Evolutionary conservation across 1,284 basidiomycete genomes (phyloP), one percentile per base, ranked within the genome.

Genomic region (Austropuccinia psidii): DNA sequence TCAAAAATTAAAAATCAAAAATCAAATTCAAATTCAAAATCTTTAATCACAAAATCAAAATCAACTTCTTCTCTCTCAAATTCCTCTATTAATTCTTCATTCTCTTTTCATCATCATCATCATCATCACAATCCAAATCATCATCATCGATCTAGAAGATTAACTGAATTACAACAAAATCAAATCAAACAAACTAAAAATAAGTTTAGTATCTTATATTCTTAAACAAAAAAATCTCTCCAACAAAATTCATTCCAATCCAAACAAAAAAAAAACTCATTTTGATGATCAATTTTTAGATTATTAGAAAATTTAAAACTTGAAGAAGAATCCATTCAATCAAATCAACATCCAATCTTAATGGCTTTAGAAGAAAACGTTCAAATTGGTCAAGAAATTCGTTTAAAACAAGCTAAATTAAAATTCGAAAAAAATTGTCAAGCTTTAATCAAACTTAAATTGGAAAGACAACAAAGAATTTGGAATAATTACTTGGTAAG

Each of bases 401-500:
- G 54, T 19, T 31, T 70, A n/a, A 27, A 17, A 35, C 68, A 70
- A 49, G 68, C 68, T 21, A 37, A 35, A 17, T 31, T 60, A 3
- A 70, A 61, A 57, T 57, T 57, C 21, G 68, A 70, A n/a, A 37
- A 39, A 15, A 45, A 60, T 6, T n/a, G 50, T 7, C 24, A n/a
- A 1, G 58, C 47, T 61, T 17, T 70, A 5, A 43, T 33, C 49
- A 33, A 43, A 29, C 39, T 33, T 13, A 24, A 60, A 8, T n/a
- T 21, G 1, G 68, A 70, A 24, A 37, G 54, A 24, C 50, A 70
- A 43, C 55, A 70, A 45, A 45, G 68, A 37, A 60, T 70, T 45
- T 70, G 68, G 68, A 29, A 55, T 58, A 70, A 37, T 31, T 70
- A 57, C 55, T 37, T 43, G 9, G 68, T 70, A 11, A 49, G 68